A percentile compares a stretch with the other conserved stretches of the same genome.
Conservation (phyloP, 176 grass and related monocot genomes). For the Paspalum vaginatum region DNA sequence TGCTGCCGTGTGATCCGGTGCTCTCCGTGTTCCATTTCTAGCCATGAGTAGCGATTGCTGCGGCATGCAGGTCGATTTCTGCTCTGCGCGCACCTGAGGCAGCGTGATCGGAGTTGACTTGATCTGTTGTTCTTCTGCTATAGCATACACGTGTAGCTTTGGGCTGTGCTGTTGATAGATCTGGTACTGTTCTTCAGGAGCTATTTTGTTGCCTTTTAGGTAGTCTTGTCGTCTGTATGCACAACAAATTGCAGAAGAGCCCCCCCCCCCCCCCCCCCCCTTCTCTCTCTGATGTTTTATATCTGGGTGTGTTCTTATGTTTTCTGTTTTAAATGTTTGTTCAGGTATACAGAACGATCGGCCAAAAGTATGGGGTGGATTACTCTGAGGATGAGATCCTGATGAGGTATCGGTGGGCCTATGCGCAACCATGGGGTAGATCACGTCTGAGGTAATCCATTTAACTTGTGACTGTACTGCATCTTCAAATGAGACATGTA, state of each 20-base stretch:
- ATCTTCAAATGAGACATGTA: not conserved
- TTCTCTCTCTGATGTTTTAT: not conserved
- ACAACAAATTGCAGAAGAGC: not conserved
- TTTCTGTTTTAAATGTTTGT: slow-evolving; percentile 9
- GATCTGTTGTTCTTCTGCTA: not conserved
- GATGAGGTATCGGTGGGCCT: slow-evolving; percentile 64
- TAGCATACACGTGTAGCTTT: not conserved
- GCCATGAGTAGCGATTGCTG: not conserved
- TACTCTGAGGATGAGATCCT: slow-evolving; percentile 93
- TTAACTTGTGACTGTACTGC: not conserved
- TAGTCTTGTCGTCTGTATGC: not conserved
- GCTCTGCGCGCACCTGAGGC: not conserved
- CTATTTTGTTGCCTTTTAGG: no score
- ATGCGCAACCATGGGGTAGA: slow-evolving; percentile 87
- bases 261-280: no score
- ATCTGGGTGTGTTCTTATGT: slow-evolving; percentile 4
- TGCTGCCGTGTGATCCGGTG: not conserved
- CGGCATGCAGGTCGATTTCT: slow-evolving; percentile 1
- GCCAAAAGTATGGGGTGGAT: slow-evolving; percentile 88
- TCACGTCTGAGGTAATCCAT: slow-evolving; percentile 73
- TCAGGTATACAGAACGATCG: slow-evolving; percentile 81
- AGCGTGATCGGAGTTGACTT: slow-evolving; percentile 21
- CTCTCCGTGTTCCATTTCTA: not conserved
- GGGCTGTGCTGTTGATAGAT: not conserved
- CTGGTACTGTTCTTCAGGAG: not conserved